Base-by-base conservation (phyloP, 805 yeast genomes). In the Candida orba region DNA sequence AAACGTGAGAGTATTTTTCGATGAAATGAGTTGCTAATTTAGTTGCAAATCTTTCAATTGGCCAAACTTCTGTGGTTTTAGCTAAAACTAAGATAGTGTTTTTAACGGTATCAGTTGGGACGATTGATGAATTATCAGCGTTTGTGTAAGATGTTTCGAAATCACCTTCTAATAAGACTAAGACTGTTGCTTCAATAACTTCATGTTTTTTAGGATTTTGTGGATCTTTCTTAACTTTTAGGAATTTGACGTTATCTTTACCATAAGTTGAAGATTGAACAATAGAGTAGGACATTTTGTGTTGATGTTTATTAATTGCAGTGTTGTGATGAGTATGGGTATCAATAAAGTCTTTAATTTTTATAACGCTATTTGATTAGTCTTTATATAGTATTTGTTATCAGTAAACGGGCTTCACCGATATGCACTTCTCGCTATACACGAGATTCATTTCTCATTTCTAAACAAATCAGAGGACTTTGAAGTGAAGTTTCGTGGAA, bases 61-160 rank as follows among this genome's bases (percentile, higher is more conserved):
- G 96, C 84, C 90, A 85, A 40, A 84, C 91, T 50, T 88, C 86
- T 40, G 78, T 73, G 58, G 75, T 80, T 66, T 84, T 85, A 51
- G 96, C 96, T 52, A 85, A 81, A 30, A 90, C 73, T 60, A 84
- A 72, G 51, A 86, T 78, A 41, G 96, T 89, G 72, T 89, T 89
- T 66, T 89, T 89, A 44, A 88, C 89, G 1, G 96, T 87, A 65
- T 89, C 96, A 8, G 97, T 90, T 46, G 97, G 96, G 40, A 90
- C 95, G 57, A 90, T 80, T n/a, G 84, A 76, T 3, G 84, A 60
- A 69, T 90, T 90, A 67, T 90, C 95, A 33, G 96, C 96, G 46
- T 81, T 58, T 40, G 96, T 90, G 71, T 85, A 90, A 4, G 95
- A 80, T 27, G 68, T 66, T 50, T 84, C 96, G 57, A 90, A 81